A percentile compares a stretch with the other conserved stretches of the same genome.
These are phyloP conservation scores for Colletotrichum sp. DNA, from an alignment of 2,329 filamentous ascomycete genomes.

Conservation along the genomic window DNA sequence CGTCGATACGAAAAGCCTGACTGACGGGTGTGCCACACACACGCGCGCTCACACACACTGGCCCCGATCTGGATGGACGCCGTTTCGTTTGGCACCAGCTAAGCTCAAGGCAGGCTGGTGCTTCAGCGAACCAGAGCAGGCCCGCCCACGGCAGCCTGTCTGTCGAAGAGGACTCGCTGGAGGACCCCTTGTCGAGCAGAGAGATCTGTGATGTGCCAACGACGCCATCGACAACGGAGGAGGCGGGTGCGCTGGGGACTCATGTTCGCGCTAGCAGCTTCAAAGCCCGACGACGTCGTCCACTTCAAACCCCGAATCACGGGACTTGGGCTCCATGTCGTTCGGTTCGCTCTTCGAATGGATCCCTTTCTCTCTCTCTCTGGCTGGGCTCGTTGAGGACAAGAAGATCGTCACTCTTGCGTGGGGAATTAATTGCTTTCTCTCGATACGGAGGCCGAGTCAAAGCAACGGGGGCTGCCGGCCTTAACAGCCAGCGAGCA, in stretches of 20 bases:
- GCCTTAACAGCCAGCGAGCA: background rate
- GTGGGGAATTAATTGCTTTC: background rate
- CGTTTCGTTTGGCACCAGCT: constrained; percentile 14
- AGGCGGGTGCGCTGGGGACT: constrained; percentile 4
- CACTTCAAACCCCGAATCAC: constrained; percentile 10
- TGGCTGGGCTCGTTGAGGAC: background rate
- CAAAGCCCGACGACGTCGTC: constrained; percentile 8
- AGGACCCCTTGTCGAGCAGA: background rate
- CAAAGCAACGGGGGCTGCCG: background rate
- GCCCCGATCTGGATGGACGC: constrained; percentile 15
- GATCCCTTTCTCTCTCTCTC: background rate
- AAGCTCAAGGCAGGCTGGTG: background rate
- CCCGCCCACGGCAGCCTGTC: background rate
- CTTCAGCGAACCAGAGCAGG: background rate
- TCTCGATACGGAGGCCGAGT: background rate
- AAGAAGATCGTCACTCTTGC: background rate
- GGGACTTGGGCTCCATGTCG: background rate
- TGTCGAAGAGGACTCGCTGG: background rate
- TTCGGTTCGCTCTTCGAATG: background rate
- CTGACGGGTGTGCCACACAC: background rate
- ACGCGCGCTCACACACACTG: background rate
- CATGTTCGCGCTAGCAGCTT: background rate
- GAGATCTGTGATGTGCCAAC: background rate
- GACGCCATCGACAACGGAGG: constrained; percentile 5
- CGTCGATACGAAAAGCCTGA: constrained; percentile 1